Conservation (phyloP, 768 basidiomycete species). For the Tylopilus plumbeoviolaceoides region DNA sequence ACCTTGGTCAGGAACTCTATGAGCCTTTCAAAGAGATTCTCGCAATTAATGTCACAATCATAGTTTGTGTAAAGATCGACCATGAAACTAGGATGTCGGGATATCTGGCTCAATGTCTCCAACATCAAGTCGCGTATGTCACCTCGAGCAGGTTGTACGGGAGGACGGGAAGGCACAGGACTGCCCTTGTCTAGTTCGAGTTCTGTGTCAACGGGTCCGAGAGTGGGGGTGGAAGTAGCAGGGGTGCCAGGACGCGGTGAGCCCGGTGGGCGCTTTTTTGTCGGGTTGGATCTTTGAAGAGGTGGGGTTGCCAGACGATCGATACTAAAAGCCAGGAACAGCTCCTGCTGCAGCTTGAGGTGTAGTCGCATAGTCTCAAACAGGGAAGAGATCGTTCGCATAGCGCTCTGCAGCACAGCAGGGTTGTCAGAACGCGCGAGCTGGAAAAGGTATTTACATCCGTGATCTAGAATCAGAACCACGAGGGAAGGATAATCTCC, state of each 20-base stretch:
- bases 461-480: constrained; percentile 76
- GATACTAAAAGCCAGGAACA: constrained; percentile 91
- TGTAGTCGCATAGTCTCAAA: constrained; percentile 82
- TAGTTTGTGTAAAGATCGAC: constrained; percentile 95
- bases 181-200: constrained; percentile 46
- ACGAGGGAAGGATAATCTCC: constrained; percentile 75
- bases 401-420: constrained; percentile 69
- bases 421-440: constrained; percentile 88
- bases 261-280: constrained; percentile 33
- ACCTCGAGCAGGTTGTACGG: constrained; percentile 74
- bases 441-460: constrained; percentile 97
- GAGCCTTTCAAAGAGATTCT: constrained; percentile 90
- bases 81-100: constrained; percentile 86
- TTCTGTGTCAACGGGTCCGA: constrained; percentile 35
- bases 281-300: constrained; percentile 23
- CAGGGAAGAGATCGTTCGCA: constrained; percentile 84
- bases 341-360: constrained; percentile 91
- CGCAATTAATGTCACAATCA: constrained; percentile 95
- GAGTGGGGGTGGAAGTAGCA: constrained; percentile 38
- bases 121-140: constrained; percentile 88
- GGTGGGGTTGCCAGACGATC: constrained; percentile 75
- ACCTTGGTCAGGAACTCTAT: constrained; percentile 88
- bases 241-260: constrained; percentile 57
- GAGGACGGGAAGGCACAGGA: constrained; percentile 49
- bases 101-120: constrained; percentile 79